Evolutionary conservation across 257 asterid genomes (phyloP), one percentile per base, ranked within the genome.

Genomic region (Ligustrum vulgare): DNA sequence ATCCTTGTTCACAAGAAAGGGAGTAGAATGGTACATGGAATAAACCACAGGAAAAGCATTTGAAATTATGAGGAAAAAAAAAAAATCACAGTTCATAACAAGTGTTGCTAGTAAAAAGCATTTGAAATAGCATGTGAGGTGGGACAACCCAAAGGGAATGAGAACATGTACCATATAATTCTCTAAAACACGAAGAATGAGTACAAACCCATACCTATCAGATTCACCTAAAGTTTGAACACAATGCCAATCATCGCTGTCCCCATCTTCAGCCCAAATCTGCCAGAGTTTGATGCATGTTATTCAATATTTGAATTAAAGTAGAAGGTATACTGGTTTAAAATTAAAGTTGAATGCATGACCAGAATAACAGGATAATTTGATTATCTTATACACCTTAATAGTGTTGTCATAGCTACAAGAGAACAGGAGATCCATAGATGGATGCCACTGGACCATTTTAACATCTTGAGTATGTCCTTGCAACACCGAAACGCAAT

Each of bases 391-490:
- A 51, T 64, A 49, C 33, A 92, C 97, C 96, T 91, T 92, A 74
- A 94, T 85, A 32, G 89, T 79, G 84, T 89, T 91, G 83, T 94
- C 98, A 69, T 91, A 91, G 87, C 99, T 89, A 79, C 96, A 92
- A 5, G 99, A 91, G 79, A 92, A 86, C 72, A 92, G 79, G 63
- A 90, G 72, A 87, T 92, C 94, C 84, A 81, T 33, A 12, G 81
- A 65, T 2, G 96, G 98, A 86, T 86, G 97, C 98, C 98, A 94
- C 54, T 83, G 84, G 33, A 91, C 96, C 96, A 93, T 92, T 86
- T 94, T 93, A 77, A 92, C 99, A 85, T 94, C 98, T 79, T 92
- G 92, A 4, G 89, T 83, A 79, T 92, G 96, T 41, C 93, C 95
- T 88, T 87, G 93, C 89, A 94, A 86, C 71, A 92, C 96, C 10